These are phyloP conservation scores for Pythium rhizo-oryzae DNA, from an alignment of 352 stramenopile species.

Conservation along the genomic window DNA sequence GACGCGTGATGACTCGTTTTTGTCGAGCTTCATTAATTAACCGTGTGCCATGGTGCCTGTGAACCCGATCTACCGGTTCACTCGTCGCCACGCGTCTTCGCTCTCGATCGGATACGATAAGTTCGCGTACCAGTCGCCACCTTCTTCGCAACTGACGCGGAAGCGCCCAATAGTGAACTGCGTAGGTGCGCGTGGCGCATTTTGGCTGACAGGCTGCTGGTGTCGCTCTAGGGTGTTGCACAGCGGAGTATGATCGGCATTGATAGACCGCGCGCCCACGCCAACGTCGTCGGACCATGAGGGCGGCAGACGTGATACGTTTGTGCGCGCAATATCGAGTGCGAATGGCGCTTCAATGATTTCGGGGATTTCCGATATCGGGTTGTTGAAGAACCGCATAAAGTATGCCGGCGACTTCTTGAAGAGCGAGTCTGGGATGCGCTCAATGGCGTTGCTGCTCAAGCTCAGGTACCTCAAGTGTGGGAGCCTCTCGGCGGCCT, in stretches of 20 bases:
- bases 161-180: constrained; percentile 7
- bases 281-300: constrained; percentile 4
- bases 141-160: constrained; percentile 1
- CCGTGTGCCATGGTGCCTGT: too few relatives aligned
- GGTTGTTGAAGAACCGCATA: constrained; percentile 18
- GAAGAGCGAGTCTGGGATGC: constrained; percentile 2
- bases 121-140: not conserved
- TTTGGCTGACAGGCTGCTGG: not conserved
- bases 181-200: too few relatives aligned
- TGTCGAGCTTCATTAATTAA: too few relatives aligned
- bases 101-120: constrained; percentile 7
- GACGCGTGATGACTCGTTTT: too few relatives aligned
- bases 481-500: not conserved
- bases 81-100: not conserved
- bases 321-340: not conserved
- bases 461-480: not conserved
- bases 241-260: constrained; percentile 2
- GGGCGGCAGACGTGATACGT: not conserved
- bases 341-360: not conserved
- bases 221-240: not conserved
- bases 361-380: constrained; percentile 5
- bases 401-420: not conserved
- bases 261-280: not conserved
- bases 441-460: constrained; percentile 10
- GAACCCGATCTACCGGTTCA: too few relatives aligned